phyloP scores from a whole-genome alignment of 257 asterid genomes.

The Agastache rugosa region DNA sequence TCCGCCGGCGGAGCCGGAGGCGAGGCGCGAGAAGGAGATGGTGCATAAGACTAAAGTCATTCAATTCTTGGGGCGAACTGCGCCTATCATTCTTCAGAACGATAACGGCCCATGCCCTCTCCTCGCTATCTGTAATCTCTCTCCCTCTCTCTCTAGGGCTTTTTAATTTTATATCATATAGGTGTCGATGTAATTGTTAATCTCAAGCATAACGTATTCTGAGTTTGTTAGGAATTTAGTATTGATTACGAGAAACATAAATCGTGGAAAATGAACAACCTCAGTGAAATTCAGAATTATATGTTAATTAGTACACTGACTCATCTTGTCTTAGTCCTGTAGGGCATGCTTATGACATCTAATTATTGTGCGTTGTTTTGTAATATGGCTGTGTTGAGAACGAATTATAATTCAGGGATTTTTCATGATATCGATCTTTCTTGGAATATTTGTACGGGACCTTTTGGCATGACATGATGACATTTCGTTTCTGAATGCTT shows the following conservation, averaged over 20 bases:
- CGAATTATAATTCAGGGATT: not conserved
- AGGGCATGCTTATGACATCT: constrained; percentile 15
- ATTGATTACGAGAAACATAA: not conserved
- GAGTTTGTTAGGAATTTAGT: constrained; percentile 21
- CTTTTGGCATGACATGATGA: constrained; percentile 1
- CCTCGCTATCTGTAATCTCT: constrained; percentile 80
- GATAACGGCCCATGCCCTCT: constrained; percentile 99
- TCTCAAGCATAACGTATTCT: not conserved
- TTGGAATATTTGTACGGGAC: constrained; percentile 21
- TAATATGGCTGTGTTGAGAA: constrained; percentile 8
- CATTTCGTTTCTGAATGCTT: constrained; percentile 10
- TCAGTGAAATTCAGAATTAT: constrained; percentile 10
- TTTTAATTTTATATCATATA: constrained; percentile 4
- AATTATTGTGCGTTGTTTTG: constrained; percentile 8
- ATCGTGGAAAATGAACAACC: constrained; percentile 3
- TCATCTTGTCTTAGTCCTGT: not conserved
- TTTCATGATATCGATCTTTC: not conserved
- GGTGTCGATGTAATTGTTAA: constrained; percentile 2
- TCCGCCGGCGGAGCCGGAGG: constrained; percentile 37
- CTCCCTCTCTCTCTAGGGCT: constrained; percentile 40
- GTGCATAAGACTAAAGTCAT: constrained; percentile 72
- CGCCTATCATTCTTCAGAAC: constrained; percentile 87
- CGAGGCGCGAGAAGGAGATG: constrained; percentile 56
- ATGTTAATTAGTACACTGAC: constrained; percentile 3
- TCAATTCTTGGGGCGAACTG: constrained; percentile 80